Conservation (phyloP, 805 yeast genomes). For the Helenozyma baotianmanensis region DNA sequence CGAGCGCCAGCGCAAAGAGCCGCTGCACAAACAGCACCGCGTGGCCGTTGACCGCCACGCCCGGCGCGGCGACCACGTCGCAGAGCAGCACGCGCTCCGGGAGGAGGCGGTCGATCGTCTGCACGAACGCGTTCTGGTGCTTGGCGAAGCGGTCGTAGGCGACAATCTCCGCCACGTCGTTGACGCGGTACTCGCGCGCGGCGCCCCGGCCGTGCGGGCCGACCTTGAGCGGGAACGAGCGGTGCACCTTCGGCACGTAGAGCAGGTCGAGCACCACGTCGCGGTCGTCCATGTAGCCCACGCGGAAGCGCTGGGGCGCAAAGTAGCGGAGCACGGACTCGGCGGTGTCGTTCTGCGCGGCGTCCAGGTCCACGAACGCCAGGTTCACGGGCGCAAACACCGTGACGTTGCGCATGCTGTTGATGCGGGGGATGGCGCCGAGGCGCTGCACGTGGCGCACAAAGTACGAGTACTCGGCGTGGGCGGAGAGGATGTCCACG, state of each 20-base stretch:
- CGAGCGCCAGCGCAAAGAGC: conserved; percentile 15
- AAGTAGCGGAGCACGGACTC: conserved; percentile 25
- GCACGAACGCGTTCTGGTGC: conserved; percentile 62
- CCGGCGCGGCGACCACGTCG: conserved; percentile 16
- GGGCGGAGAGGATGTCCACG: conserved; percentile 63
- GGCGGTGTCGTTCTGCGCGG: conserved; percentile 15
- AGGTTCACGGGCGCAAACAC: conserved; percentile 78
- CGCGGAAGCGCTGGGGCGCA: conserved; percentile 28
- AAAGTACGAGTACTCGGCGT: conserved; percentile 64
- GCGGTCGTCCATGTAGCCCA: conserved; percentile 23
- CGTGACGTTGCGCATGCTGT: conserved; percentile 58
- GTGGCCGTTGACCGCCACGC: conserved; percentile 14
- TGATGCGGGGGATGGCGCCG: conserved; percentile 60
- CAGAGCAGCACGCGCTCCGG: conserved; percentile 31
- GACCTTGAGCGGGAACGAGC: conserved; percentile 10
- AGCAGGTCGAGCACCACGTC: conserved; percentile 29
- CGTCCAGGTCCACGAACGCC: conserved; percentile 47
- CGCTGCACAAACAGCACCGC: conserved; percentile 22
- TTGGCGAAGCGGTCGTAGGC: conserved; percentile 56
- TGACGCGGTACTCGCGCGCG: conserved; percentile 29
- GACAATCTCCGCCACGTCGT: conserved; percentile 47
- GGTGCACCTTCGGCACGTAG: conserved; percentile 11
- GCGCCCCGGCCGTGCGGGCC: conserved; percentile 26
- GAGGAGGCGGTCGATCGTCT: conserved; percentile 52
- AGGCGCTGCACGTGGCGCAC: conserved; percentile 55